A percentile compares a stretch with the other conserved stretches of the same genome.
phyloP scores from a whole-genome alignment of 306 rosid species.

The Albizia julibrissin region DNA sequence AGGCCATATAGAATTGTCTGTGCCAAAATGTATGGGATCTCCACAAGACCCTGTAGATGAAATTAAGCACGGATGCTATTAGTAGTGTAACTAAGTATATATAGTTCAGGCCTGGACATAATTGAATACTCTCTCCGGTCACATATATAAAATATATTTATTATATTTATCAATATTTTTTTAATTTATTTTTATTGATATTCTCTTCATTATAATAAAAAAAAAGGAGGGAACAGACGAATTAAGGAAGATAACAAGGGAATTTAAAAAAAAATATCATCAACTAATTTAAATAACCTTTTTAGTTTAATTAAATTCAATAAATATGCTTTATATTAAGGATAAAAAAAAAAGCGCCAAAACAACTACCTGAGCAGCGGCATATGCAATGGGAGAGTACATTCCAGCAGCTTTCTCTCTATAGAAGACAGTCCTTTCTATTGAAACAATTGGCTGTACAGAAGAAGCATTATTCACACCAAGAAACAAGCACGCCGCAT shows the following conservation, averaged over 20 bases:
- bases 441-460: constrained; percentile 87
- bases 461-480: constrained; percentile 82
- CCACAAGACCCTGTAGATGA: constrained; percentile 72
- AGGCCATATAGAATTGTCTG: constrained; percentile 72
- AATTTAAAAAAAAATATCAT: too few relatives aligned
- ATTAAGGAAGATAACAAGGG: too few relatives aligned
- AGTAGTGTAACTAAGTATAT: neutral
- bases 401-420: constrained; percentile 92
- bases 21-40: constrained; percentile 69
- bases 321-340: too few relatives aligned
- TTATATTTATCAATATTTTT: too few relatives aligned
- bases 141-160: too few relatives aligned
- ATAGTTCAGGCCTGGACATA: neutral
- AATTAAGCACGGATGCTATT: neutral
- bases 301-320: too few relatives aligned
- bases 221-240: too few relatives aligned
- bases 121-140: too few relatives aligned
- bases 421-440: constrained; percentile 90
- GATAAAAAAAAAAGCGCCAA: too few relatives aligned
- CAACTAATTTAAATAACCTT: too few relatives aligned
- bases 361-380: constrained; percentile 69
- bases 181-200: too few relatives aligned
- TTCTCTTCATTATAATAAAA: too few relatives aligned
- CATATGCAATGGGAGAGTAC: constrained; percentile 85
- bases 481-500: constrained; percentile 69